Conservation (phyloP, 148 eudicot genomes). For the Chenopodium album region DNA sequence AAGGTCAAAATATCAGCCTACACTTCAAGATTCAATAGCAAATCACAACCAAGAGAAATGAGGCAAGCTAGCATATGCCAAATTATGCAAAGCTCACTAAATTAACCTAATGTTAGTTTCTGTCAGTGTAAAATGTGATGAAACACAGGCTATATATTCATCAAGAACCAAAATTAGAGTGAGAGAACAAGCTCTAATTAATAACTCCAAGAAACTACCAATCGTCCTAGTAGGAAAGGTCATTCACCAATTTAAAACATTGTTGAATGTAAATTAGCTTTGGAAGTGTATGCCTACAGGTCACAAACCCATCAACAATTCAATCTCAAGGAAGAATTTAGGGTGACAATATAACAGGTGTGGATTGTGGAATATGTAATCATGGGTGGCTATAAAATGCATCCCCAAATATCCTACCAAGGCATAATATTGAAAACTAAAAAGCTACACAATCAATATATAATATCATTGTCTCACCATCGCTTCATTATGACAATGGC, state of each 20-base stretch:
- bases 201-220: not conserved
- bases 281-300: not conserved
- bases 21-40: not conserved
- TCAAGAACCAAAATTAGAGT: not conserved
- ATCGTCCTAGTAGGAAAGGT: not conserved
- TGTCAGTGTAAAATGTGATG: not conserved
- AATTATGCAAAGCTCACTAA: not conserved
- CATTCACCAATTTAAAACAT: not conserved
- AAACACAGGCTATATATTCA: not conserved
- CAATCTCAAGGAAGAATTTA: not conserved
- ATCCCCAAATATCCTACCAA: not conserved
- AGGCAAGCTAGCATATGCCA: not conserved
- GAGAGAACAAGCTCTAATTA: not conserved
- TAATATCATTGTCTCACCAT: constrained; percentile 45
- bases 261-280: not conserved
- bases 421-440: not conserved
- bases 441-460: not conserved
- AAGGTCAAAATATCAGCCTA: not conserved
- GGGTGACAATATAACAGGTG: not conserved
- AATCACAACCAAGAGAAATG: not conserved
- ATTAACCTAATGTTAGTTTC: not conserved
- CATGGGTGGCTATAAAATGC: not conserved
- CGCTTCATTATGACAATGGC: constrained; percentile 88
- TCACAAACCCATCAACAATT: not conserved
- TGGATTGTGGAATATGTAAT: not conserved